Evolutionary conservation across 2,329 filamentous ascomycete species (phyloP).

Genomic region (Akanthomyces dipterigenus): DNA sequence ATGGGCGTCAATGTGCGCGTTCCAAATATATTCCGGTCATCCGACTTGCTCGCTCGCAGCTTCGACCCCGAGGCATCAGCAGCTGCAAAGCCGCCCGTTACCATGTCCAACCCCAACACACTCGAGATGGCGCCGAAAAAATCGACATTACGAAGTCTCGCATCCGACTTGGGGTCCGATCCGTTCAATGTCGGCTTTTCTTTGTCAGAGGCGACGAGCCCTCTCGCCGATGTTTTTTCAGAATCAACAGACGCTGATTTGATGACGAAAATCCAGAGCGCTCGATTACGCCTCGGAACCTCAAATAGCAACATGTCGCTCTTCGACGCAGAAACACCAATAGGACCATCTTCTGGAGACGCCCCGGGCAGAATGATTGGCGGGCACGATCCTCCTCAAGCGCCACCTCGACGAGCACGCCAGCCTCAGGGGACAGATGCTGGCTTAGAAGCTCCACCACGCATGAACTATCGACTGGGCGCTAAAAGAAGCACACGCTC

Average conservation of each 20-base stretch:
- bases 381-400: constrained; percentile 42
- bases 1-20: constrained; percentile 76
- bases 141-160: constrained; percentile 29
- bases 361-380: constrained; percentile 17
- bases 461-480: constrained; percentile 52
- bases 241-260: constrained; percentile 47
- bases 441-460: constrained; percentile 53
- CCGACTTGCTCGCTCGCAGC: constrained; percentile 42
- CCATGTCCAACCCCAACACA: constrained; percentile 20
- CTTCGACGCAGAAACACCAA: constrained; percentile 60
- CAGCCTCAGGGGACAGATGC: constrained; percentile 46
- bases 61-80: constrained; percentile 33
- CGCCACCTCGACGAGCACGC: constrained; percentile 46
- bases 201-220: constrained; percentile 34
- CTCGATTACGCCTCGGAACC: constrained; percentile 38
- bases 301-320: constrained; percentile 31
- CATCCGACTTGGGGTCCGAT: constrained; percentile 35
- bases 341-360: constrained; percentile 18
- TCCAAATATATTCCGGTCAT: constrained; percentile 79
- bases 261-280: constrained; percentile 48
- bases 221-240: constrained; percentile 32
- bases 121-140: constrained; percentile 38
- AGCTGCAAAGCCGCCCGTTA: constrained; percentile 32
- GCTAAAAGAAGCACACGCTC: constrained; percentile 34
- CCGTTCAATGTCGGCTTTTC: constrained; percentile 45